Evolutionary conservation across 371 early-diverging fungal species (phyloP).

Genomic region (Mortierella sp.): DNA sequence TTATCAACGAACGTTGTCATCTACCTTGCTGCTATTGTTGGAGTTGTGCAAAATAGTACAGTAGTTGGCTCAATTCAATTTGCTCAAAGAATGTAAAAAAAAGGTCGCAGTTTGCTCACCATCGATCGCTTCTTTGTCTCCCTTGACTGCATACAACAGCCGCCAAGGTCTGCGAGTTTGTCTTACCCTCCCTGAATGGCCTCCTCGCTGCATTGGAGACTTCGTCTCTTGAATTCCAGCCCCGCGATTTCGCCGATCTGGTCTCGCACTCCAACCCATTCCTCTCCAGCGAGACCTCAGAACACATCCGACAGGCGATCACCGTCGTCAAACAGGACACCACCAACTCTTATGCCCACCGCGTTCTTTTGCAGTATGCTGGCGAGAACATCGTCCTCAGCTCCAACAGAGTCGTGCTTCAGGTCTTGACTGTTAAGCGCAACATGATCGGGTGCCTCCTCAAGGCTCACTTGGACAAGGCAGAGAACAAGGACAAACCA

Average conservation of each 20-base stretch:
- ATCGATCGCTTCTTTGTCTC: not conserved
- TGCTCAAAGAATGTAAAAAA: not conserved
- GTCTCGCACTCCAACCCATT: constrained; percentile 67
- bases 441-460: constrained; percentile 67
- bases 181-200: constrained; percentile 78
- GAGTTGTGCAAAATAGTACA: not conserved
- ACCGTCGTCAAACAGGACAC: constrained; percentile 59
- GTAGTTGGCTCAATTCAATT: not conserved
- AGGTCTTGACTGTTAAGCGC: constrained; percentile 67
- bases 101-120: not conserved
- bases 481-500: constrained; percentile 10
- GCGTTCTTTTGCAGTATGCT: constrained; percentile 64
- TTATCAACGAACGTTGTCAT: not conserved
- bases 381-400: constrained; percentile 63
- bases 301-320: constrained; percentile 68
- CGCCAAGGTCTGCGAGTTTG: constrained; percentile 70
- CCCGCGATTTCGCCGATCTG: constrained; percentile 63
- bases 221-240: constrained; percentile 65
- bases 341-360: constrained; percentile 62
- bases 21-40: not conserved
- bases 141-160: constrained; percentile 50
- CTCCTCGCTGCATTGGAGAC: constrained; percentile 73
- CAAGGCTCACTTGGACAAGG: constrained; percentile 38
- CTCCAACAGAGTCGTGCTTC: constrained; percentile 66
- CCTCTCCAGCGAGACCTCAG: constrained; percentile 66